phyloP scores from a whole-genome alignment of 2,329 filamentous ascomycete genomes.

The Hymenoscyphus linearis region DNA sequence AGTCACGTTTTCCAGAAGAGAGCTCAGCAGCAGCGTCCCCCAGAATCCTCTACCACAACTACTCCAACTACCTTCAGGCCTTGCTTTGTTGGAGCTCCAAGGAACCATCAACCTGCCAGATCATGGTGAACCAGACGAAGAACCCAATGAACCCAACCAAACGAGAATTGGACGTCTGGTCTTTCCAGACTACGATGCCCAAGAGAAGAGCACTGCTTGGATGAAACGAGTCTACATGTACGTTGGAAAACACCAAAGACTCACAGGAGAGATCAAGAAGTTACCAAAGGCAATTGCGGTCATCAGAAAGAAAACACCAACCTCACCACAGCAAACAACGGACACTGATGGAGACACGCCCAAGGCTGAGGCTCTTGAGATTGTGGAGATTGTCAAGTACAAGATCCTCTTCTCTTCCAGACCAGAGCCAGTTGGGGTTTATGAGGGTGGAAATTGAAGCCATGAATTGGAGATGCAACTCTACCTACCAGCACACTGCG shows the following conservation, averaged over 20 bases:
- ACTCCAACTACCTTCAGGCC: constrained; percentile 81
- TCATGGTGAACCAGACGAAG: constrained; percentile 31
- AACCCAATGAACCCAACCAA: constrained; percentile 23
- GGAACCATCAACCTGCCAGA: constrained; percentile 76
- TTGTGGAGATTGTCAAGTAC: constrained; percentile 81
- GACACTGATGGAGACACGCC: constrained; percentile 20
- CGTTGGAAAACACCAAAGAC: constrained; percentile 79
- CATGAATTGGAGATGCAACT: background rate
- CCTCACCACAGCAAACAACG: constrained; percentile 5
- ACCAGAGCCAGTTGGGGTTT: constrained; percentile 72
- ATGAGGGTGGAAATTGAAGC: constrained; percentile 3
- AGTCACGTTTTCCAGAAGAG: background rate
- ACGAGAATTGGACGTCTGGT: constrained; percentile 66
- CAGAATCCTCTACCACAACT: constrained; percentile 65
- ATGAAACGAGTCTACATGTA: constrained; percentile 89
- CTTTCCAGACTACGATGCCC: constrained; percentile 68
- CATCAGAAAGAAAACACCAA: constrained; percentile 50
- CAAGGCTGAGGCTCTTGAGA: constrained; percentile 58
- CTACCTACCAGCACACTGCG: background rate
- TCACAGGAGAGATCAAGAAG: constrained; percentile 88
- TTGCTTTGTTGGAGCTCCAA: constrained; percentile 89
- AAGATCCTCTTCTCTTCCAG: constrained; percentile 81
- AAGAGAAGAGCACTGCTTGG: constrained; percentile 61
- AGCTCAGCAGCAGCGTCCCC: background rate
- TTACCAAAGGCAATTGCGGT: constrained; percentile 72